Evolutionary conservation across 177 flowering plant species (phyloP), one percentile per base, ranked within the genome.

Genomic region (Tripterygium wilfordii): DNA sequence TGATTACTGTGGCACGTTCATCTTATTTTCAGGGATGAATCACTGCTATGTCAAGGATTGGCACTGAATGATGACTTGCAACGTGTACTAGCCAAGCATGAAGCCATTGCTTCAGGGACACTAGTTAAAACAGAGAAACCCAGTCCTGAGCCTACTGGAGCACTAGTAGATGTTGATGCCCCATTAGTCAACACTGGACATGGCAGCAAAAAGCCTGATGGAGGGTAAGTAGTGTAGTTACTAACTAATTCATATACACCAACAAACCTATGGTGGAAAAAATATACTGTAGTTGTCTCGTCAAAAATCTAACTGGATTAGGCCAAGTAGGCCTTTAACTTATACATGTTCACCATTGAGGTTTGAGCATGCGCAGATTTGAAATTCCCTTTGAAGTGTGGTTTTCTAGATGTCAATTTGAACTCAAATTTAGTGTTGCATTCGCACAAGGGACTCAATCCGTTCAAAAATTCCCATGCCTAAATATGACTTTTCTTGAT

Each of bases 11-110:
- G 46, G 28, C 22, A 8, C 14, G 49, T 36, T 16, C 6, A 45
- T 54, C 39, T 13, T 14, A 56, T 3, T 57, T 44, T 19, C 56
- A 73, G 74, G 55, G 78, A 78, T 66, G 80, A 78, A 53, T 72
- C 76, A 35, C 58, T 78, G 21, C 49, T 78, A 19, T 54, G 70
- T 47, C 74, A 72, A 68, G 84, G 84, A 32, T 45, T 78, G 28
- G 68, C 78, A 22, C 40, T 78, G 57, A 75, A 75, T 65, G 84
- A 78, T 67, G 84, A 78, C 49, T 64, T 75, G 69, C 76, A 78
- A 57, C 72, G 75, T 16, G 27, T 75, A n/a, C 54, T 78, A 15
- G 68, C 68, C 40, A 78, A 66, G 56, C 78, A 78, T 53, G 81
- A 78, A 51, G 25, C 68, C 26, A 68, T 78, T 51, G 57, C 78